Conservation (phyloP, 176 grass and related monocot genomes). For the Oryza brachyantha region DNA sequence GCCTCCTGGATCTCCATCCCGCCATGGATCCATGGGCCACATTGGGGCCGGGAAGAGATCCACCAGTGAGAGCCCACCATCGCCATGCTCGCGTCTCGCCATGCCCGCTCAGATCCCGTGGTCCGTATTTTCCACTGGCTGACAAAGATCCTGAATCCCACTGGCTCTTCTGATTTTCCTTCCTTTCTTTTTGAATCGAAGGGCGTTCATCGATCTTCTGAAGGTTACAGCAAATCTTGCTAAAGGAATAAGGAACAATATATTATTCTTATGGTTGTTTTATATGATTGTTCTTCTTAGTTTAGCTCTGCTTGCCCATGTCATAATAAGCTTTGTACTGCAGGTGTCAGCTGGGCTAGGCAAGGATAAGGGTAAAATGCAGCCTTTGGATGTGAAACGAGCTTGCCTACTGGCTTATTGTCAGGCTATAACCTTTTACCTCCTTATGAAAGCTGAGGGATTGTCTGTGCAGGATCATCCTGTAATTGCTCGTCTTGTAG, state of each 20-base stretch:
- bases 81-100: too few relatives aligned
- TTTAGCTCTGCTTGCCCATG: not conserved
- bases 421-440: constrained; percentile 93
- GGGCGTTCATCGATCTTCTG: too few relatives aligned
- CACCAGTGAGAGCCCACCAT: too few relatives aligned
- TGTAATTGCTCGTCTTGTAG: constrained; percentile 77
- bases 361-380: constrained; percentile 45
- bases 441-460: constrained; percentile 91
- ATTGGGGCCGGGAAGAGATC: too few relatives aligned
- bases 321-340: constrained; percentile 30
- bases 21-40: too few relatives aligned
- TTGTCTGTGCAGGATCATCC: constrained; percentile 83
- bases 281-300: not conserved
- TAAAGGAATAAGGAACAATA: not conserved
- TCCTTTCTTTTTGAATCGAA: too few relatives aligned
- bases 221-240: not conserved
- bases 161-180: too few relatives aligned
- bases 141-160: too few relatives aligned
- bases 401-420: constrained; percentile 73
- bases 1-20: too few relatives aligned
- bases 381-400: constrained; percentile 63
- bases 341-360: constrained; percentile 40
- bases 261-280: not conserved
- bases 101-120: too few relatives aligned
- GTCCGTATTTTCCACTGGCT: too few relatives aligned